Conservation (phyloP, 2,329 filamentous ascomycete genomes). For the Botrytis sinoallii region DNA sequence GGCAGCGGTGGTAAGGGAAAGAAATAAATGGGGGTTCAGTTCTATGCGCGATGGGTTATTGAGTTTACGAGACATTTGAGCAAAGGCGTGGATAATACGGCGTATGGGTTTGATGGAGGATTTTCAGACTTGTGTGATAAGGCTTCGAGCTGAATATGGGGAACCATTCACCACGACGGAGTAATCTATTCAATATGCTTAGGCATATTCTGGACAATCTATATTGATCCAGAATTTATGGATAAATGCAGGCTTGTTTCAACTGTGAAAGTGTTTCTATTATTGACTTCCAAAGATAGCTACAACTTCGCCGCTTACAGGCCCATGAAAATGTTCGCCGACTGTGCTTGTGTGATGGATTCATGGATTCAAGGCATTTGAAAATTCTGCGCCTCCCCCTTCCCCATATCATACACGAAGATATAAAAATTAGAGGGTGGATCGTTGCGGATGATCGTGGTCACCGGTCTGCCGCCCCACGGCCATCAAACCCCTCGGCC, state of each 20-base stretch:
- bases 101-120: slow-evolving; percentile 18
- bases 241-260: neutral
- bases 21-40: slow-evolving; percentile 2
- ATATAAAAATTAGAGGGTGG: neutral
- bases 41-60: slow-evolving; percentile 5
- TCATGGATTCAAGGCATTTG: neutral
- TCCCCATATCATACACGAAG: neutral
- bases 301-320: neutral
- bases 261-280: neutral
- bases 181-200: neutral
- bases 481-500: neutral
- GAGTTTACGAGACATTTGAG: slow-evolving; percentile 13
- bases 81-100: slow-evolving; percentile 24
- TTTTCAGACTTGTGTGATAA: slow-evolving; percentile 8
- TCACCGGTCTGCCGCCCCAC: neutral
- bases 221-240: neutral
- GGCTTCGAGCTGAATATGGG: slow-evolving; percentile 5
- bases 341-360: neutral
- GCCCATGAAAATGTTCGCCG: neutral
- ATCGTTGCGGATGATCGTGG: neutral
- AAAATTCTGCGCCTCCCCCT: neutral
- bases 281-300: neutral
- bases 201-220: neutral
- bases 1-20: slow-evolving; percentile 87
- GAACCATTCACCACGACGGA: neutral